Evolutionary conservation across 129 eudicot species (phyloP).

Genomic region (Flaveria sonorensis): DNA sequence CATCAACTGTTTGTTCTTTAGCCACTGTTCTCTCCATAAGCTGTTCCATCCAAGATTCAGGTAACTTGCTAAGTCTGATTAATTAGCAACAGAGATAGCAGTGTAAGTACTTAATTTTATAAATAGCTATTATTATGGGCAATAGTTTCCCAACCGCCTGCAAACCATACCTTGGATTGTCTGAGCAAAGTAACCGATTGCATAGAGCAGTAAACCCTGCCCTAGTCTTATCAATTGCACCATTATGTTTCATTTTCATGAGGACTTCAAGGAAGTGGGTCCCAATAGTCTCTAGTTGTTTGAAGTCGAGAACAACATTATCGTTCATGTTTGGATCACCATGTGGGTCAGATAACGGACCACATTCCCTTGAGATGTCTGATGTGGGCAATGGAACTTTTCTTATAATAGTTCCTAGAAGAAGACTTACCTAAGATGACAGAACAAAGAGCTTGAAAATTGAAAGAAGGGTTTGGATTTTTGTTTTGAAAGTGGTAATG

Average conservation of each 20-base stretch:
- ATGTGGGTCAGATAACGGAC: constrained; percentile 20
- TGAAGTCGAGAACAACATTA: constrained; percentile 70
- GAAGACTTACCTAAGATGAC: constrained; percentile 83
- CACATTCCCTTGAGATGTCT: constrained; percentile 38
- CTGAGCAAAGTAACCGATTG: constrained; percentile 95
- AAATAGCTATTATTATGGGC: not conserved
- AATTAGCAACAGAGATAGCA: constrained; percentile 19
- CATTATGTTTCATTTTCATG: constrained; percentile 96
- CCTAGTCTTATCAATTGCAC: constrained; percentile 98
- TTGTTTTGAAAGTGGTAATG: not conserved
- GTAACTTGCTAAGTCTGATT: constrained; percentile 75
- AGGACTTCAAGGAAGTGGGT: constrained; percentile 90
- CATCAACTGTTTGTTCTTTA: constrained; percentile 96
- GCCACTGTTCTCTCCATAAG: constrained; percentile 93
- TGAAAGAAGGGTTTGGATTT: not conserved
- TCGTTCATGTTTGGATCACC: constrained; percentile 36
- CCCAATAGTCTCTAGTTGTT: constrained; percentile 90
- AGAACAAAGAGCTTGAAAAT: constrained; percentile 15
- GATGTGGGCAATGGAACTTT: constrained; percentile 91
- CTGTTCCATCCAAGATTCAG: constrained; percentile 97
- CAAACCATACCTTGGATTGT: constrained; percentile 70
- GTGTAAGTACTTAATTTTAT: constrained; percentile 9
- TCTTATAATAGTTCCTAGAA: constrained; percentile 87
- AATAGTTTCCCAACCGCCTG: not conserved
- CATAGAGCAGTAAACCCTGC: constrained; percentile 99